phyloP scores from a whole-genome alignment of 2,329 filamentous ascomycete species.

The Leptodontidium sp. region DNA sequence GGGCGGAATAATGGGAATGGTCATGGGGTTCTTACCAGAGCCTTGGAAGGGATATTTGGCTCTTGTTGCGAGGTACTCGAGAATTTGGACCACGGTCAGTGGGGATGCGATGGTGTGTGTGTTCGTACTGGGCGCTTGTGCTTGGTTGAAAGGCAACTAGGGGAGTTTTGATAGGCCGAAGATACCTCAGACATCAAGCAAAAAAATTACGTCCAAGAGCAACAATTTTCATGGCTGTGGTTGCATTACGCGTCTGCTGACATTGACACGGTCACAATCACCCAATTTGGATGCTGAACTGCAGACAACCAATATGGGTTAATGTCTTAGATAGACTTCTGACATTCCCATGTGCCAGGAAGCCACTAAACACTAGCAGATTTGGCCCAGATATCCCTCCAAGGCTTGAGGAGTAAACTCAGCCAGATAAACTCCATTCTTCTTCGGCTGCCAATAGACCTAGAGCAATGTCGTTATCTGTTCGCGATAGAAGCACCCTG shows the following conservation, averaged over 20 bases:
- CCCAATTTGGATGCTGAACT: no score
- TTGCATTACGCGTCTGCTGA: background rate
- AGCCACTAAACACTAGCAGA: no score
- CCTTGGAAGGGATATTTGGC: slow-evolving; percentile 68
- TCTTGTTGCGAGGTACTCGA: slow-evolving; percentile 69
- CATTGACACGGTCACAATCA: no score
- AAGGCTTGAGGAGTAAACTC: background rate
- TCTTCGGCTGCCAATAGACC: background rate
- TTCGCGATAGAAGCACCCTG: background rate
- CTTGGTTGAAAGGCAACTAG: slow-evolving; percentile 42
- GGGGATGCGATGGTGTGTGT: slow-evolving; percentile 78
- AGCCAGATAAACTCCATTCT: background rate
- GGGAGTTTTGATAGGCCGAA: background rate
- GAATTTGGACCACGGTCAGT: slow-evolving; percentile 76
- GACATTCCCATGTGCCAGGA: no score
- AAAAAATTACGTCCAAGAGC: background rate
- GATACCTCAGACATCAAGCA: background rate
- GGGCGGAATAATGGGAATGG: slow-evolving; percentile 68
- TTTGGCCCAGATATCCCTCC: no score
- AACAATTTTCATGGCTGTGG: background rate
- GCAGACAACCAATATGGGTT: no score
- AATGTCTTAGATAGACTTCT: no score
- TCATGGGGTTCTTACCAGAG: slow-evolving; percentile 71
- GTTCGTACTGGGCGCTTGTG: slow-evolving; percentile 68
- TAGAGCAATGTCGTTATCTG: slow-evolving; percentile 6